Conservation (phyloP, 345 rosid genomes). For the Moricandia arvensis region DNA sequence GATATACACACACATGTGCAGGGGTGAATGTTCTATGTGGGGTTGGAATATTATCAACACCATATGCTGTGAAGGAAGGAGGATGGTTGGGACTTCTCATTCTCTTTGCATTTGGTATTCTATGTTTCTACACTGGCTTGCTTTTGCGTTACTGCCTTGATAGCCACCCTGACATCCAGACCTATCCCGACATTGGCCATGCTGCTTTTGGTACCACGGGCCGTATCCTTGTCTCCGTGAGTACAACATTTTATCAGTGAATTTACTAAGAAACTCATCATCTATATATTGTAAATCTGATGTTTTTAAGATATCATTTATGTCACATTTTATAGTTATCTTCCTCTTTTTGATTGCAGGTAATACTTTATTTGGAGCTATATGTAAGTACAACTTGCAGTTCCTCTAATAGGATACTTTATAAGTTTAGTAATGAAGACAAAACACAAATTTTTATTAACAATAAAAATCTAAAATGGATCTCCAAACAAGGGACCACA, state of each 20-base stretch:
- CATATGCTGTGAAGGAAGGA: constrained; percentile 89
- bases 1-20: constrained; percentile 31
- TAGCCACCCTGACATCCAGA: constrained; percentile 77
- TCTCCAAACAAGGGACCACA: constrained; percentile 29
- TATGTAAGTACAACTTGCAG: constrained; percentile 69
- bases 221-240: constrained; percentile 72
- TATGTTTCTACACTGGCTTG: constrained; percentile 87
- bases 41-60: constrained; percentile 90
- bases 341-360: constrained; percentile 46
- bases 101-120: constrained; percentile 57
- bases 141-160: constrained; percentile 85
- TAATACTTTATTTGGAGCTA: constrained; percentile 72
- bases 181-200: constrained; percentile 95
- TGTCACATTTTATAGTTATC: not conserved
- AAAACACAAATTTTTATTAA: not conserved
- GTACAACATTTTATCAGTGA: constrained; percentile 4
- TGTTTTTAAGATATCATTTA: not conserved
- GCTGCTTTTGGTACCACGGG: constrained; percentile 85
- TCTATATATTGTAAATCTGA: not conserved
- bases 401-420: constrained; percentile 10
- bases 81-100: constrained; percentile 82
- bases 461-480: not conserved
- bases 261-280: constrained; percentile 3
- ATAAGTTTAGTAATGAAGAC: not conserved
- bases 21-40: constrained; percentile 95